These are phyloP conservation scores for Penicillium sp. DNA, from an alignment of 2,329 filamentous ascomycete genomes.

Conservation along the genomic window DNA sequence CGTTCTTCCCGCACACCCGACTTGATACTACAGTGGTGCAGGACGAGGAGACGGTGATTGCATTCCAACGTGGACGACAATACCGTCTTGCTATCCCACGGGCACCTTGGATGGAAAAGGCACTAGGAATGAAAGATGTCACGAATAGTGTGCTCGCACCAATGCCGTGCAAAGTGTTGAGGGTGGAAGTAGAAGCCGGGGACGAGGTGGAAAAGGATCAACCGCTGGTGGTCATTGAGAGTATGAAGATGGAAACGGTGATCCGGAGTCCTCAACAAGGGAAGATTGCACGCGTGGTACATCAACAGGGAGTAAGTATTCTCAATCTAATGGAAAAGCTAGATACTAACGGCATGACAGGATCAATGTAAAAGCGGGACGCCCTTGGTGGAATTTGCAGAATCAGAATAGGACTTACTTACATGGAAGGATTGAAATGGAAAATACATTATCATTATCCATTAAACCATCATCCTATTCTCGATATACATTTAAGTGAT, in stretches of 20 bases:
- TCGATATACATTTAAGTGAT: too few species aligned
- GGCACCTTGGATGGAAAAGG: conserved; percentile 81
- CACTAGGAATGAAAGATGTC: conserved; percentile 72
- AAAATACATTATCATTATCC: too few species aligned
- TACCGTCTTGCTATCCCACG: conserved; percentile 51
- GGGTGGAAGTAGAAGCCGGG: conserved; percentile 80
- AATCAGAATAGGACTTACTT: too few species aligned
- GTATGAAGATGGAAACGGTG: conserved; percentile 86
- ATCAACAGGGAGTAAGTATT: conserved; percentile 63
- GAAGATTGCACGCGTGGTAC: conserved; percentile 64
- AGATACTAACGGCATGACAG: conserved; percentile 39
- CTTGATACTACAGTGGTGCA: conserved; percentile 70
- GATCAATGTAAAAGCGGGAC: conserved; percentile 75
- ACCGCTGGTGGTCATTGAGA: conserved; percentile 82
- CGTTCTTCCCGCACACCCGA: conserved; percentile 76
- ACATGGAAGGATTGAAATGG: too few species aligned
- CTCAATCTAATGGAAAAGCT: neutral
- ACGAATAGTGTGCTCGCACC: conserved; percentile 80
- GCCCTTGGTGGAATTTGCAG: conserved; percentile 65
- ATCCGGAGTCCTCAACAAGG: conserved; percentile 71
- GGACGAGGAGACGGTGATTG: conserved; percentile 50
- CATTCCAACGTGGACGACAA: conserved; percentile 66
- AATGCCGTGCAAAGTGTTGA: conserved; percentile 95
- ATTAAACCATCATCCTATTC: too few species aligned
- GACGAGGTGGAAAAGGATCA: conserved; percentile 78